Percentiles rank a stretch among this genome's conserved stretches.
These are phyloP conservation scores for Calonectria montana DNA, from an alignment of 2,329 filamentous ascomycete species.

Conservation along the genomic window DNA sequence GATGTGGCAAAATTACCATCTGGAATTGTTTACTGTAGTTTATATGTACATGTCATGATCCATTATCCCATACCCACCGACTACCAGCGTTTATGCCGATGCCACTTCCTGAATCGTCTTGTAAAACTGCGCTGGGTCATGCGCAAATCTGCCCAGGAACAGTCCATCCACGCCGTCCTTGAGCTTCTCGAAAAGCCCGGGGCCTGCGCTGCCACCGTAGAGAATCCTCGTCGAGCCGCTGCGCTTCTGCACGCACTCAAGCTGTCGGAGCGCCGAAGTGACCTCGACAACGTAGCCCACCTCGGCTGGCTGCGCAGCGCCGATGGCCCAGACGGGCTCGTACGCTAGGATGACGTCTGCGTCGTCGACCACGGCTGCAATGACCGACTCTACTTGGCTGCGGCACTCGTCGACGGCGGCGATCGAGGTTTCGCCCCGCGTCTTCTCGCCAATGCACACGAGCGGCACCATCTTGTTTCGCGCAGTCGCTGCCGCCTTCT, in stretches of 20 bases:
- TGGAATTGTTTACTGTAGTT: background rate
- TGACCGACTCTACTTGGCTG: conserved; percentile 72
- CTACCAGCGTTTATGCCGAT: conserved; percentile 44
- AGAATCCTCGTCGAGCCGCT: conserved; percentile 74
- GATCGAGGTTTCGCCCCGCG: conserved; percentile 57
- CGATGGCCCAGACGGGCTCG: conserved; percentile 92
- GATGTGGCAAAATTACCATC: background rate
- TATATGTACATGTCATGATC: background rate
- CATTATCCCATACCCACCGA: background rate
- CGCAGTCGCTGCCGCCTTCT: conserved; percentile 76
- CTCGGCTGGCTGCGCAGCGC: conserved; percentile 76
- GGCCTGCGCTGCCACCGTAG: conserved; percentile 86
- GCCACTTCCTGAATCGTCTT: conserved; percentile 80
- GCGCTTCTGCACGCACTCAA: conserved; percentile 63
- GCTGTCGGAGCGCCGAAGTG: conserved; percentile 69
- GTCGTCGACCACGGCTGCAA: conserved; percentile 69
- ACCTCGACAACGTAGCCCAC: conserved; percentile 80
- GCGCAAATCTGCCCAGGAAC: conserved; percentile 84
- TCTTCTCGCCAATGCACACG: conserved; percentile 83
- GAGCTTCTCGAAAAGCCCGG: conserved; percentile 77
- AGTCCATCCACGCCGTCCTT: conserved; percentile 80
- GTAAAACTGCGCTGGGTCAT: conserved; percentile 78
- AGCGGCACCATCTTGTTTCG: conserved; percentile 80
- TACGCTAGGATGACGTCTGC: conserved; percentile 84
- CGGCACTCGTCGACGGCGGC: conserved; percentile 74